Percentiles rank a stretch among this genome's conserved stretches.
phyloP scores from a whole-genome alignment of 306 rosid genomes.

The Fagus crenata region DNA sequence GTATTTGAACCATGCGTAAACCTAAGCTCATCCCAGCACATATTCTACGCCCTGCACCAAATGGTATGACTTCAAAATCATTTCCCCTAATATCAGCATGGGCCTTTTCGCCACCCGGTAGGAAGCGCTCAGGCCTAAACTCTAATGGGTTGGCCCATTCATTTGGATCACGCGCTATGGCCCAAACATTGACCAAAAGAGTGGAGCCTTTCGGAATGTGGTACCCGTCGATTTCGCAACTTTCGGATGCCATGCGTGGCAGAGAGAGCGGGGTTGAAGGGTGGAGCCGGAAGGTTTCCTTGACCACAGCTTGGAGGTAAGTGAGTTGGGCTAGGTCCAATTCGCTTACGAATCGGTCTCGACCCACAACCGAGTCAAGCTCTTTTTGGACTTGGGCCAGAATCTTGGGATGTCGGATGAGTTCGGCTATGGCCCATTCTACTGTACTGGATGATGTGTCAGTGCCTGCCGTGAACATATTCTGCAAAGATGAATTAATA shows the following conservation, averaged over 20 bases:
- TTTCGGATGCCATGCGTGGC: conserved; percentile 54
- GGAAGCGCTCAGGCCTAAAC: conserved; percentile 71
- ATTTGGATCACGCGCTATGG: conserved; percentile 66
- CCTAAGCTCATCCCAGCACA: conserved; percentile 75
- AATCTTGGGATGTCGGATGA: conserved; percentile 51
- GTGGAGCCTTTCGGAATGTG: conserved; percentile 79
- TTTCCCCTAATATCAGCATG: conserved; percentile 63
- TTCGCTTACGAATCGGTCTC: conserved; percentile 49
- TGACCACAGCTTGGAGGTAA: conserved; percentile 76
- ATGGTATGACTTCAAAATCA: conserved; percentile 73
- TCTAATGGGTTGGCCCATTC: conserved; percentile 58
- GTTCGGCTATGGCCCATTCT: conserved; percentile 77
- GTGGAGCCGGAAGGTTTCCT: conserved; percentile 81
- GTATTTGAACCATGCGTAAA: conserved; percentile 52
- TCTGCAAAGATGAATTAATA: conserved; percentile 24
- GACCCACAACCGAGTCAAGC: conserved; percentile 59
- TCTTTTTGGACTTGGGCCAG: conserved; percentile 52
- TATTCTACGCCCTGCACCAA: conserved; percentile 81
- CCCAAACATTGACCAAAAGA: conserved; percentile 73
- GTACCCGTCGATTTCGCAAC: conserved; percentile 53
- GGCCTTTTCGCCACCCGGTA: conserved; percentile 57
- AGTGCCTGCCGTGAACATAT: conserved; percentile 71
- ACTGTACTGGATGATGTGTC: conserved; percentile 82
- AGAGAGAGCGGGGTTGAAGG: conserved; percentile 90
- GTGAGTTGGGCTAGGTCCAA: conserved; percentile 47